Percentiles rank a stretch among this genome's conserved stretches.
Conservation (phyloP, 2,329 filamentous ascomycete species). For the Fusarium sp. region DNA sequence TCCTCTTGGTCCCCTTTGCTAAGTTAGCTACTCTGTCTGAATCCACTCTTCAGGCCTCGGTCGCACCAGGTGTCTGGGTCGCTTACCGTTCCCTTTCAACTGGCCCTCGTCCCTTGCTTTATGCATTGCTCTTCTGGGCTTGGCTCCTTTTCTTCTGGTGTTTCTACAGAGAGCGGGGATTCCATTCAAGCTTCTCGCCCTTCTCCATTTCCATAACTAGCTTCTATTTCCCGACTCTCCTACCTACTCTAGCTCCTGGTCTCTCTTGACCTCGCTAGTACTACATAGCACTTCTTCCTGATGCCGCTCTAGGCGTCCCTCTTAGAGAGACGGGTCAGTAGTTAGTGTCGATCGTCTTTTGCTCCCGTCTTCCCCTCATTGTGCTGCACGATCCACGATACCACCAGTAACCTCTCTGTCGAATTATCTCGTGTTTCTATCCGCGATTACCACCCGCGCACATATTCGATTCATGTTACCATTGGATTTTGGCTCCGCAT, state of each 20-base stretch:
- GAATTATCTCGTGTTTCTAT: neutral
- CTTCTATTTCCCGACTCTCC: slow-evolving; percentile 28
- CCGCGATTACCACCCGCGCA: neutral
- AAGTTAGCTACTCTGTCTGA: slow-evolving; percentile 10
- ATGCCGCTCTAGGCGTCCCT: slow-evolving; percentile 5
- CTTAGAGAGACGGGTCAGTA: neutral
- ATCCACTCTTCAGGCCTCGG: slow-evolving; percentile 31
- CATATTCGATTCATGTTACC: neutral
- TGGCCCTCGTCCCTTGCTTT: slow-evolving; percentile 2
- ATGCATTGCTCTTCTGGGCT: neutral
- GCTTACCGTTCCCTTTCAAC: slow-evolving; percentile 12
- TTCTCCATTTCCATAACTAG: slow-evolving; percentile 39
- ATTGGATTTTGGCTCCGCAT: neutral
- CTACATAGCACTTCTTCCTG: neutral
- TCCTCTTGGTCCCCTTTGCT: slow-evolving; percentile 16
- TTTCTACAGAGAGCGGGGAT: slow-evolving; percentile 32
- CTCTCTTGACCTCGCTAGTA: slow-evolving; percentile 8
- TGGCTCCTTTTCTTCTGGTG: slow-evolving; percentile 30
- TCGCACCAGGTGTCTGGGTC: slow-evolving; percentile 35
- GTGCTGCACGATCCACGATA: neutral
- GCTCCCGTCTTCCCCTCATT: slow-evolving; percentile 12
- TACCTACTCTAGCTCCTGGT: slow-evolving; percentile 5
- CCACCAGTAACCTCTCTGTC: slow-evolving; percentile 1
- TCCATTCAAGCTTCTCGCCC: slow-evolving; percentile 33
- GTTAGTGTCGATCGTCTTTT: neutral